Conservation (phyloP, 2,329 filamentous ascomycete genomes). For the Dothidotthia symphoricarpi region DNA sequence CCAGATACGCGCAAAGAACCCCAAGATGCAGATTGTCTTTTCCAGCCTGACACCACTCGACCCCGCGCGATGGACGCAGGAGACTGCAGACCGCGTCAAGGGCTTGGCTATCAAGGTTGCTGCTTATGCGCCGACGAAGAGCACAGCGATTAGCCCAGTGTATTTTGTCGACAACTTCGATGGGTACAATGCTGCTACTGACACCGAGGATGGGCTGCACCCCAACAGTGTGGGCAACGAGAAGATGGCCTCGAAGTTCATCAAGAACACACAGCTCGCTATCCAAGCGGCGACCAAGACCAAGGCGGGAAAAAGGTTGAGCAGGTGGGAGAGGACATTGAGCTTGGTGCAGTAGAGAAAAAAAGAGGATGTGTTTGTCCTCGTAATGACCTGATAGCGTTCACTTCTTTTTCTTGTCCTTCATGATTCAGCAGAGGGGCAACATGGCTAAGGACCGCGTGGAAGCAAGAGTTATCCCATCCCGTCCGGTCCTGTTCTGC, state of each 20-base stretch:
- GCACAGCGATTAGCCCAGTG: constrained; percentile 22
- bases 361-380: not conserved
- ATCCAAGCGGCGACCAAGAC: constrained; percentile 11
- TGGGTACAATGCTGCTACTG: constrained; percentile 29
- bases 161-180: constrained; percentile 31
- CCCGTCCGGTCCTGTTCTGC: too few species aligned
- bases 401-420: not conserved
- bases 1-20: constrained; percentile 46
- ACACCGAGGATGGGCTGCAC: constrained; percentile 38
- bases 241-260: constrained; percentile 34
- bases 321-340: too few species aligned
- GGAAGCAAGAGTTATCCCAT: too few species aligned
- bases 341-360: not conserved
- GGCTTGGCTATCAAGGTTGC: constrained; percentile 18
- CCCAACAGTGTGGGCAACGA: constrained; percentile 32
- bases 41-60: constrained; percentile 32
- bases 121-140: constrained; percentile 21
- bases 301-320: constrained; percentile 1
- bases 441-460: too few species aligned
- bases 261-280: constrained; percentile 14
- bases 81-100: constrained; percentile 17
- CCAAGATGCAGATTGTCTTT: constrained; percentile 43
- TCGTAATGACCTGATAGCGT: too few species aligned
- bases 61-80: constrained; percentile 21
- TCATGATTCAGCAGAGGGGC: too few species aligned